phyloP scores from a whole-genome alignment of 2,329 filamentous ascomycete genomes.

The Aspergillus sp. region DNA sequence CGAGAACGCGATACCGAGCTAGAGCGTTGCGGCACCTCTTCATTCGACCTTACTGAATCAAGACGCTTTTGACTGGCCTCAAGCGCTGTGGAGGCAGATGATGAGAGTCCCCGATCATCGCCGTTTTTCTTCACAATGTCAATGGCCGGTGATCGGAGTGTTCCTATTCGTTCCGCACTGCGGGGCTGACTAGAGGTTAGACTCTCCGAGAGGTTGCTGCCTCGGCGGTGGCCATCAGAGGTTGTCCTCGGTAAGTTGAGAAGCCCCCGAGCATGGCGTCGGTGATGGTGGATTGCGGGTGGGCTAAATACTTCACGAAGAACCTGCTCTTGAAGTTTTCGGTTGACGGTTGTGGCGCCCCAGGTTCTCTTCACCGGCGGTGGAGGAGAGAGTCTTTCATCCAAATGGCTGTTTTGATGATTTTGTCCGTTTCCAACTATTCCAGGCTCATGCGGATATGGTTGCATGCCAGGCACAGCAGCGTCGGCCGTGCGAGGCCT shows the following conservation, averaged over 20 bases:
- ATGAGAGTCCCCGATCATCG: conserved; percentile 34
- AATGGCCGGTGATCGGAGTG: conserved; percentile 25
- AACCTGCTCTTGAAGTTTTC: conserved; percentile 82
- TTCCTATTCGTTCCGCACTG: conserved; percentile 17
- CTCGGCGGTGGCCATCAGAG: conserved; percentile 32
- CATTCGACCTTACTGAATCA: conserved; percentile 31
- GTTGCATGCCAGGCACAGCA: conserved; percentile 19
- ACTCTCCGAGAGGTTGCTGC: conserved; percentile 37
- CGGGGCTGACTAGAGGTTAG: conserved; percentile 25
- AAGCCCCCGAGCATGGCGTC: conserved; percentile 65
- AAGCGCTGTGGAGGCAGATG: conserved; percentile 40
- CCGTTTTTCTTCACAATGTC: conserved; percentile 27
- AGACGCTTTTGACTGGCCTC: conserved; percentile 34
- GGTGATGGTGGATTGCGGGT: conserved; percentile 76
- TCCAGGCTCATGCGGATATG: conserved; percentile 21
- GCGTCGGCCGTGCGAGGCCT: conserved; percentile 38
- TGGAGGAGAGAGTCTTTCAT: conserved; percentile 15
- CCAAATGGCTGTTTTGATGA: conserved; percentile 12
- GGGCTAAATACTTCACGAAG: conserved; percentile 89
- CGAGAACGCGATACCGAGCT: conserved; percentile 33
- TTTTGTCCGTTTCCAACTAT: conserved; percentile 13
- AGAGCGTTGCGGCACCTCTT: conserved; percentile 47
- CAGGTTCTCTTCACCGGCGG: conserved; percentile 57
- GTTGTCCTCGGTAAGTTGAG: conserved; percentile 59
- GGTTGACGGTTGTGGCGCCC: conserved; percentile 91